A percentile compares a stretch with the other conserved stretches of the same genome.
These are phyloP conservation scores for Entonaema liquescens DNA, from an alignment of 495 filamentous ascomycete genomes.

Conservation along the genomic window DNA sequence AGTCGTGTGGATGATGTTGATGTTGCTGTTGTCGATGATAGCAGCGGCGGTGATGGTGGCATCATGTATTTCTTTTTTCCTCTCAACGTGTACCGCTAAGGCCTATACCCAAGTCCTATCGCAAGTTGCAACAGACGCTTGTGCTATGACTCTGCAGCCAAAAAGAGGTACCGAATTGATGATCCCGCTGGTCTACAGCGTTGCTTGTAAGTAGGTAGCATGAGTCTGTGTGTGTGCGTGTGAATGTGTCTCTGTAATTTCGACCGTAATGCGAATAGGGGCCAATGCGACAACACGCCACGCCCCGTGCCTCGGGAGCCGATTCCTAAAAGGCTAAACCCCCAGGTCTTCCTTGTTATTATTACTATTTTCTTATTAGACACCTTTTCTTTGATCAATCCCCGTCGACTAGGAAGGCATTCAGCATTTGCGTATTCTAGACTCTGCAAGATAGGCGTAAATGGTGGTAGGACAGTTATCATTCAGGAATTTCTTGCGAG, in stretches of 20 bases:
- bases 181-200: constrained; percentile 24
- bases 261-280: constrained; percentile 8
- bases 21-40: constrained; percentile 3
- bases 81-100: constrained; percentile 10
- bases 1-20: constrained; percentile 8
- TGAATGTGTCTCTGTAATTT: not conserved
- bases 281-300: constrained; percentile 27
- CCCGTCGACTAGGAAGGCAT: not conserved
- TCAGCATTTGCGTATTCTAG: not conserved
- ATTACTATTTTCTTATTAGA: constrained; percentile 7
- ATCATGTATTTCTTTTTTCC: constrained; percentile 15
- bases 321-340: not conserved
- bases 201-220: constrained; percentile 11
- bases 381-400: constrained; percentile 3
- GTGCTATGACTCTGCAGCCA: constrained; percentile 33
- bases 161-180: constrained; percentile 33
- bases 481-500: not conserved
- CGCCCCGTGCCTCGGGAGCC: not conserved
- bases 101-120: constrained; percentile 13
- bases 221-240: constrained; percentile 3
- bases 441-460: not conserved
- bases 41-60: constrained; percentile 26
- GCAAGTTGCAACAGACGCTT: constrained; percentile 19
- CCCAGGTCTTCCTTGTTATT: constrained; percentile 1
- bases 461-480: constrained; percentile 4